phyloP scores from a whole-genome alignment of 495 filamentous ascomycete species.

The Lasiosphaeria ovina region DNA sequence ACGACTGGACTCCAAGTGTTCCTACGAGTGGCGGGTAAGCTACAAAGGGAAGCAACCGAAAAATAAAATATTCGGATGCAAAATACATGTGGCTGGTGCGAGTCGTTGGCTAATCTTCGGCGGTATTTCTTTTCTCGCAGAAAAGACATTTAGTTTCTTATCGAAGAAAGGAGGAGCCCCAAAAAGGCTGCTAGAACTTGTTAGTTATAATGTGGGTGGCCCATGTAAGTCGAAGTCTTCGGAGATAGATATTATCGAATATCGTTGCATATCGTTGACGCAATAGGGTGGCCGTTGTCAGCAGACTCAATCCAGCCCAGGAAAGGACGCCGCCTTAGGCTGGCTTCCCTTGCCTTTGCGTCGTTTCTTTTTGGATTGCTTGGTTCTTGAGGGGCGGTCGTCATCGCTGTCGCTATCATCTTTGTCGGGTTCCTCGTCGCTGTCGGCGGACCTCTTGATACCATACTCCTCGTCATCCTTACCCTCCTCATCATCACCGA shows the following conservation, averaged over 20 bases:
- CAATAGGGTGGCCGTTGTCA: neutral
- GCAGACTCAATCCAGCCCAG: constrained; percentile 29
- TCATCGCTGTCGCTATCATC: constrained; percentile 40
- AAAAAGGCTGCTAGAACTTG: neutral
- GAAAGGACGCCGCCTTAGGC: constrained; percentile 26
- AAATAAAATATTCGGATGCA: too few species aligned
- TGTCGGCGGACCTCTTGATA: constrained; percentile 43
- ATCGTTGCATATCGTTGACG: neutral
- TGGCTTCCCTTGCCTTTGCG: constrained; percentile 45
- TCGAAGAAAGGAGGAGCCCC: too few species aligned
- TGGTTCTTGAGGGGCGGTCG: constrained; percentile 43
- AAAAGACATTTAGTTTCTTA: neutral
- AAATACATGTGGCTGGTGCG: constrained; percentile 20
- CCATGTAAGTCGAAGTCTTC: neutral
- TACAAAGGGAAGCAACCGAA: neutral
- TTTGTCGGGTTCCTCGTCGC: constrained; percentile 38
- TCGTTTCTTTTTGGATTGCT: constrained; percentile 40
- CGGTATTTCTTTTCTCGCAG: constrained; percentile 42
- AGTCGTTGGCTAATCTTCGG: too few species aligned
- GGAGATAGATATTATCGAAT: neutral
- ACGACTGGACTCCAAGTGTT: neutral
- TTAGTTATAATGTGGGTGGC: neutral
- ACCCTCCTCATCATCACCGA: constrained; percentile 42
- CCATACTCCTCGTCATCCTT: constrained; percentile 46
- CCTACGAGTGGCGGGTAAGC: neutral